Conservation (phyloP, 2,329 filamentous ascomycete species). For the Penicillium sp. region DNA sequence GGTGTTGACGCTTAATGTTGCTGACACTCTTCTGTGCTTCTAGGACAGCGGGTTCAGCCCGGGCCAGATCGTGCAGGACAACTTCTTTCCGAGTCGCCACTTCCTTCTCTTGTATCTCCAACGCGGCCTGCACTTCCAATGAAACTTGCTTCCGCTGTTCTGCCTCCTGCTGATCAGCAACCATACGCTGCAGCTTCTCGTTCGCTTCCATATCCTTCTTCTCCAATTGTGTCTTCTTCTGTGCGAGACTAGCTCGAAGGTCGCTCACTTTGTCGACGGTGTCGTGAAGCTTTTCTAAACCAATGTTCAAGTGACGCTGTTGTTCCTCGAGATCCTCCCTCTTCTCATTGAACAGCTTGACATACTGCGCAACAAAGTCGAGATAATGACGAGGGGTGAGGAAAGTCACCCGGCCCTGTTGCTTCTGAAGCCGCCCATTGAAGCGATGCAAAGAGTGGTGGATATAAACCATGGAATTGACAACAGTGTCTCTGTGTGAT, state of each 20-base stretch:
- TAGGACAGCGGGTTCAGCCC: conserved; percentile 86
- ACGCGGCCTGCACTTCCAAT: conserved; percentile 78
- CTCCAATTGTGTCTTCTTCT: conserved; percentile 92
- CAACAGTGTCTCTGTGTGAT: conserved; percentile 83
- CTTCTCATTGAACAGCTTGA: conserved; percentile 96
- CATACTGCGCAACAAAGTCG: conserved; percentile 97
- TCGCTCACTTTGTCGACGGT: conserved; percentile 97
- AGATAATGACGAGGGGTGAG: conserved; percentile 95
- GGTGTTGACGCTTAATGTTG: conserved; percentile 96
- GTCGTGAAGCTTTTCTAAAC: conserved; percentile 93
- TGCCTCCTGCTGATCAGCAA: conserved; percentile 90
- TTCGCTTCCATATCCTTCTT: conserved; percentile 94
- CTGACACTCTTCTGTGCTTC: conserved; percentile 95
- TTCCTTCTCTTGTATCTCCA: conserved; percentile 86
- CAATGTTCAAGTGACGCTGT: conserved; percentile 95
- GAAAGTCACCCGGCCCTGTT: conserved; percentile 89
- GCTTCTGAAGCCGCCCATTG: conserved; percentile 82
- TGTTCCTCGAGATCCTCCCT: conserved; percentile 98
- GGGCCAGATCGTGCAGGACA: conserved; percentile 81
- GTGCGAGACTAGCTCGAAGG: conserved; percentile 80
- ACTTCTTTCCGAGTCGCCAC: conserved; percentile 79
- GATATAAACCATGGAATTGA: conserved; percentile 99
- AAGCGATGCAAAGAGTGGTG: conserved; percentile 91
- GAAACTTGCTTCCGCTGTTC: conserved; percentile 87
- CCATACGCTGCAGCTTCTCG: conserved; percentile 95